phyloP scores from a whole-genome alignment of 2,329 filamentous ascomycete species.

The Fusarium lyarnte region DNA sequence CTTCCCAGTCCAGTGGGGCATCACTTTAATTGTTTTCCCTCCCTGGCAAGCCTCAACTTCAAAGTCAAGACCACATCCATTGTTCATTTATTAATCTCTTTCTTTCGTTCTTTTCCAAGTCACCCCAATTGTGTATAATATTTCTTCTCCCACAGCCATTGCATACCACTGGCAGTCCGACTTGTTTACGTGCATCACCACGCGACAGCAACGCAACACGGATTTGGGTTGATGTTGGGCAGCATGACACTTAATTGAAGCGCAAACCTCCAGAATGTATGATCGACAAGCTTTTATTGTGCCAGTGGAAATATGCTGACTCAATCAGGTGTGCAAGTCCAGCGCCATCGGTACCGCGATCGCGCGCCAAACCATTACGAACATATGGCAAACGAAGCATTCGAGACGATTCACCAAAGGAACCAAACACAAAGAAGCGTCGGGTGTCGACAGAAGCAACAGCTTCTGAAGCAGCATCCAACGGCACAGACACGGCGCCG shows the following conservation, averaged over 20 bases:
- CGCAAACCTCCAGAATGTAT: constrained; percentile 1
- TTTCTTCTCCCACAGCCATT: not conserved
- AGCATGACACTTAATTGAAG: constrained; percentile 15
- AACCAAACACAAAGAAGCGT: constrained; percentile 40
- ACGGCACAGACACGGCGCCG: not conserved
- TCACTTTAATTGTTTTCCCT: not conserved
- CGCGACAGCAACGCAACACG: not conserved
- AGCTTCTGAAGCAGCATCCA: not conserved
- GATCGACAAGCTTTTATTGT: rapidly evolving
- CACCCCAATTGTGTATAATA: not conserved
- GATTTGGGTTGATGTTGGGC: not conserved
- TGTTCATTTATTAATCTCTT: not conserved
- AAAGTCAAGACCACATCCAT: not conserved
- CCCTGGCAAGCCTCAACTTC: not conserved
- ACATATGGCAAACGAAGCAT: constrained; percentile 54
- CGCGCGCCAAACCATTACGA: constrained; percentile 49
- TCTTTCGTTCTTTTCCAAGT: not conserved
- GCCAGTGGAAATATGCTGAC: not conserved
- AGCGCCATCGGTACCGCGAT: constrained; percentile 38
- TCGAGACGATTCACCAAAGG: constrained; percentile 34
- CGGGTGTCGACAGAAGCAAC: constrained; percentile 1
- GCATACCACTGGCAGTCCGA: rapidly evolving
- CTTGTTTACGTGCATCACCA: not conserved
- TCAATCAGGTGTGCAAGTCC: constrained; percentile 45
- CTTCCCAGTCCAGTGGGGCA: constrained; percentile 19